Evolutionary conservation across 164 flowering plant species (phyloP).

Genomic region (Chimonanthus praecox): DNA sequence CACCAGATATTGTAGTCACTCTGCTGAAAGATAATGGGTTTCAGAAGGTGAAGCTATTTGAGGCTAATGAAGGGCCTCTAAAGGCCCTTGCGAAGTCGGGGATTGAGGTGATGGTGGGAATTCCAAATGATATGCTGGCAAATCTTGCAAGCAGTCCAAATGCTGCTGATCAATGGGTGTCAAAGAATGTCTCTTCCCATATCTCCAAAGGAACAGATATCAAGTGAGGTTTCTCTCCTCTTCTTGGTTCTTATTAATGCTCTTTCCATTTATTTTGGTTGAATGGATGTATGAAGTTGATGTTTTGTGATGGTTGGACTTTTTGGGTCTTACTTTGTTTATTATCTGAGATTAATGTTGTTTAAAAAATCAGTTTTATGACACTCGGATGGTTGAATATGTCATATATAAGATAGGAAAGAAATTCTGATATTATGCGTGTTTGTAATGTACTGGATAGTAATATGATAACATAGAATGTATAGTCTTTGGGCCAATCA

Average conservation of each 20-base stretch:
- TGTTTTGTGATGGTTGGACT: background rate
- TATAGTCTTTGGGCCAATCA: no score
- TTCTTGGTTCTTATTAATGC: background rate
- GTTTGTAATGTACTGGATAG: no score
- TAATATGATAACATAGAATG: no score
- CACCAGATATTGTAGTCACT: conserved; percentile 53
- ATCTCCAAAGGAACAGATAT: conserved; percentile 48
- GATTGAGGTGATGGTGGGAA: conserved; percentile 95
- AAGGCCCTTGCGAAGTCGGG: conserved; percentile 48
- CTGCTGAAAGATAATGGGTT: conserved; percentile 70
- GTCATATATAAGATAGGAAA: no score
- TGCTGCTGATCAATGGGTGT: conserved; percentile 90
- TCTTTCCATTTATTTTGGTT: background rate
- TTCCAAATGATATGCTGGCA: conserved; percentile 83
- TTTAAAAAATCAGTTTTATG: background rate
- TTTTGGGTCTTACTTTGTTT: background rate
- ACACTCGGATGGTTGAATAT: no score
- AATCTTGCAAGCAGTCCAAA: conserved; percentile 52
- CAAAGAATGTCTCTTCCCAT: conserved; percentile 64
- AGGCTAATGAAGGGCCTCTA: conserved; percentile 57
- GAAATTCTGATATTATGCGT: no score
- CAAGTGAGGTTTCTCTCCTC: conserved; percentile 40
- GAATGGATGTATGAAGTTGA: background rate
- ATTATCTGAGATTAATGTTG: background rate
- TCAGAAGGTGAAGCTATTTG: conserved; percentile 87